Percentiles rank a stretch among this genome's conserved stretches.
These are phyloP conservation scores for Oryza brachyantha DNA, from an alignment of 176 grass and related monocot genomes.

Conservation along the genomic window DNA sequence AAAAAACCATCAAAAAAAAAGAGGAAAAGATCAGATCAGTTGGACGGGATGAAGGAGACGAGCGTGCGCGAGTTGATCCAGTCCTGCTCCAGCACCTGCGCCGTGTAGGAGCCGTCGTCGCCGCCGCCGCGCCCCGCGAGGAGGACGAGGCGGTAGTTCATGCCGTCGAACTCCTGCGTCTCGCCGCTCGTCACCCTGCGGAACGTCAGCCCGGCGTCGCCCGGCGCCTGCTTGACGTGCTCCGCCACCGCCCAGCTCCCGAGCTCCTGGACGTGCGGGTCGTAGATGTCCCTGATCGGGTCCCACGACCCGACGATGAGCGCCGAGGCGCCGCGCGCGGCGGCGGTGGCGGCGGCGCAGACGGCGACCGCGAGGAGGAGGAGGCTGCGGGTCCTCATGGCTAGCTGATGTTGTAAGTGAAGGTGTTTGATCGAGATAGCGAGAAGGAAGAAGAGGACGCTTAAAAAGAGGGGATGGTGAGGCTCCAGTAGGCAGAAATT, in stretches of 20 bases:
- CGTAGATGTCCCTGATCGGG: conserved; percentile 26
- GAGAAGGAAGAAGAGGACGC: no score
- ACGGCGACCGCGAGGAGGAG: neutral
- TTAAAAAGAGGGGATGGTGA: no score
- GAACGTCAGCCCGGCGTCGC: conserved; percentile 29
- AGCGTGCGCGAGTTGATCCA: conserved; percentile 36
- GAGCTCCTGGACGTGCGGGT: conserved; percentile 28
- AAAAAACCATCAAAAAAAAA: no score
- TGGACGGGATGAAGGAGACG: conserved; percentile 12
- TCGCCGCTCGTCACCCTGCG: conserved; percentile 24
- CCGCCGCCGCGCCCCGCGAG: neutral
- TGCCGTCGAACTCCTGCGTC: conserved; percentile 31
- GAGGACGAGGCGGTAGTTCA: conserved; percentile 50
- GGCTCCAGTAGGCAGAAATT: no score
- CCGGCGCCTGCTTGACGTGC: conserved; percentile 6
- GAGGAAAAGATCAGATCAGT: no score
- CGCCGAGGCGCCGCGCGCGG: neutral
- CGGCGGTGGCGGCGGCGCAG: neutral
- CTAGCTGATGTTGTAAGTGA: neutral
- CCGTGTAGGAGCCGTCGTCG: conserved; percentile 13
- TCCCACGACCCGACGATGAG: neutral
- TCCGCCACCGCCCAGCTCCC: conserved; percentile 51
- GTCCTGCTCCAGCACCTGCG: conserved; percentile 36
- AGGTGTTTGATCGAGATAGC: neutral
- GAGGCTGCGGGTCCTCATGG: neutral